Conservation (phyloP, 257 asterid species). For the Solanum chmielewskii region DNA sequence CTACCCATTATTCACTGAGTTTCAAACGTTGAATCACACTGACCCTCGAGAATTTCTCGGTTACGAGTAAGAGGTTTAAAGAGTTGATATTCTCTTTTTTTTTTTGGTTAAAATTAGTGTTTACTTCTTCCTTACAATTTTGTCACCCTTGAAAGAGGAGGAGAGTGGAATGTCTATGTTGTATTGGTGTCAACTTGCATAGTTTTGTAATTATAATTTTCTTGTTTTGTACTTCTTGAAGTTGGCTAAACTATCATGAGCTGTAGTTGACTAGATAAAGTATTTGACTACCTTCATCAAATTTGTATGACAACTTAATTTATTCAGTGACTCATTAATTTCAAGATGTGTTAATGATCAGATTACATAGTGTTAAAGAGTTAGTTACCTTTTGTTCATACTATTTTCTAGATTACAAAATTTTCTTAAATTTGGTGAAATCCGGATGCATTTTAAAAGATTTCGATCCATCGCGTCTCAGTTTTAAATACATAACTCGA, state of each 20-base stretch:
- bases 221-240: not conserved
- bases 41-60: not conserved
- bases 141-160: not conserved
- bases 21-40: not conserved
- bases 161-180: not conserved
- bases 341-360: too few relatives aligned
- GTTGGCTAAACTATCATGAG: not conserved
- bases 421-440: too few relatives aligned
- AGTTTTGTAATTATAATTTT: not conserved
- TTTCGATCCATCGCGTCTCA: fast-evolving
- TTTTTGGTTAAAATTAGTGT: not conserved
- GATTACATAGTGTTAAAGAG: too few relatives aligned
- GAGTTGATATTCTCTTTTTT: not conserved
- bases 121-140: not conserved
- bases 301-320: too few relatives aligned
- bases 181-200: not conserved
- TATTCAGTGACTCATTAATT: too few relatives aligned
- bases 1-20: not conserved
- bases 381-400: too few relatives aligned
- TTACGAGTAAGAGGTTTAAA: not conserved
- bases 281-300: too few relatives aligned
- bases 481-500: too few relatives aligned
- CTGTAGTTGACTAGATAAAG: not conserved
- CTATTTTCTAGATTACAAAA: too few relatives aligned
- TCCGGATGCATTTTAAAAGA: fast-evolving